Conservation (phyloP, 2,329 filamentous ascomycete genomes). For the Aspergillus terreus region DNA sequence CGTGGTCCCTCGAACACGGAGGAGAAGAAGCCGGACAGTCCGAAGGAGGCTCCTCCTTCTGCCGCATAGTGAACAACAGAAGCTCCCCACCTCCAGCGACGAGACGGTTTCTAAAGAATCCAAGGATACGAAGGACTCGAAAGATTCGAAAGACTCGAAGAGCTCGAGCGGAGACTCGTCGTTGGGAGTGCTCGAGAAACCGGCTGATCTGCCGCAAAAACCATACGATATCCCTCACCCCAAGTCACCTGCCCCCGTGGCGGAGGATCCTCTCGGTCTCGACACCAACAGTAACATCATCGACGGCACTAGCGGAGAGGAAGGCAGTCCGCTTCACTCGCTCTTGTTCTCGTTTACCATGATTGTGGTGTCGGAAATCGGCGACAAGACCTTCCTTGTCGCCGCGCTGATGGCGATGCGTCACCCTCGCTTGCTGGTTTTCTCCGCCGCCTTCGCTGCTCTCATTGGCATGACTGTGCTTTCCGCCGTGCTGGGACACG, state of each 20-base stretch:
- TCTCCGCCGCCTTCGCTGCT: slow-evolving; percentile 89
- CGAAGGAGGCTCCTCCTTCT: slow-evolving; percentile 78
- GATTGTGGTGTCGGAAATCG: slow-evolving; percentile 95
- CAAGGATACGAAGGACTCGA: slow-evolving; percentile 26
- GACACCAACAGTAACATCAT: slow-evolving; percentile 7
- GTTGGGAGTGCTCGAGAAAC: slow-evolving; percentile 62
- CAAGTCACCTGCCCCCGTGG: slow-evolving; percentile 51
- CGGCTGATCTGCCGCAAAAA: slow-evolving; percentile 72
- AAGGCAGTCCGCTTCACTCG: slow-evolving; percentile 73
- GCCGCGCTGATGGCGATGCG: slow-evolving; percentile 99
- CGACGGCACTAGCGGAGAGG: slow-evolving; percentile 46
- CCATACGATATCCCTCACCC: slow-evolving; percentile 69
- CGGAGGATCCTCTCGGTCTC: slow-evolving; percentile 29
- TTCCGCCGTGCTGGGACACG: slow-evolving; percentile 87
- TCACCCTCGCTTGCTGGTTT: slow-evolving; percentile 87
- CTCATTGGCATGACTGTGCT: slow-evolving; percentile 92
- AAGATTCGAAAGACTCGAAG: slow-evolving; percentile 28
- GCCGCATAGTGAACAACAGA: slow-evolving; percentile 75
- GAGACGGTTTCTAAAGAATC: slow-evolving; percentile 33
- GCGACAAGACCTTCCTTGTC: slow-evolving; percentile 97
- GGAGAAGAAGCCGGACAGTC: slow-evolving; percentile 74
- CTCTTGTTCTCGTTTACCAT: slow-evolving; percentile 90
- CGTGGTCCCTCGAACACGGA: slow-evolving; percentile 68
- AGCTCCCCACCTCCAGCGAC: slow-evolving; percentile 46
- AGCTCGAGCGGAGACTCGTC: slow-evolving; percentile 40